phyloP scores from a whole-genome alignment of 345 rosid species.

The Lenwebbia sp. region DNA sequence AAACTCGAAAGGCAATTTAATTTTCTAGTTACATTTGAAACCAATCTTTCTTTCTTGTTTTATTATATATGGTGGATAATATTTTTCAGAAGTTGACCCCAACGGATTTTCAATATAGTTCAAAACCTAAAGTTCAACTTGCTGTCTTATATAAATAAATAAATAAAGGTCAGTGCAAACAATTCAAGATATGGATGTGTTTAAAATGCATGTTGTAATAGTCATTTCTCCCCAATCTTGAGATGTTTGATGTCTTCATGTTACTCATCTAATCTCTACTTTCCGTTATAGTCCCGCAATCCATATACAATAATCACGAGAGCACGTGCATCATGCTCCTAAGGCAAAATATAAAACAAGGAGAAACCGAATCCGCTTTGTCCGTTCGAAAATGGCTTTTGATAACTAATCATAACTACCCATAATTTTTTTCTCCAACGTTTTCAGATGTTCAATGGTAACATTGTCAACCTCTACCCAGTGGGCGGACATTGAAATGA shows the following conservation, averaged over 20 bases:
- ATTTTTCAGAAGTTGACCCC: neutral
- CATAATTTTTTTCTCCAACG: neutral
- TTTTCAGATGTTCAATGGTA: rapidly evolving
- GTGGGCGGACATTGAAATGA: neutral
- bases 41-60: neutral
- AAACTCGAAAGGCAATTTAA: neutral
- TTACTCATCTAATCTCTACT: neutral
- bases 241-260: neutral
- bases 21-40: neutral
- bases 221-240: rapidly evolving
- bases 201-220: neutral
- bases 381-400: no score
- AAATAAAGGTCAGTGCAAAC: neutral
- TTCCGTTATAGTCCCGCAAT: neutral
- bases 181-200: rapidly evolving
- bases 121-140: rapidly evolving
- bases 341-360: neutral
- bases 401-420: neutral
- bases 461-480: no score
- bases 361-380: rapidly evolving
- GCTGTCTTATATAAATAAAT: rapidly evolving
- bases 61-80: neutral
- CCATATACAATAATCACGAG: neutral
- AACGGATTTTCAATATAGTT: neutral
- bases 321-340: neutral